A percentile compares a stretch with the other conserved stretches of the same genome.
These are phyloP conservation scores for Byssochlamys sp. DNA, from an alignment of 2,329 filamentous ascomycete genomes.

Conservation along the genomic window DNA sequence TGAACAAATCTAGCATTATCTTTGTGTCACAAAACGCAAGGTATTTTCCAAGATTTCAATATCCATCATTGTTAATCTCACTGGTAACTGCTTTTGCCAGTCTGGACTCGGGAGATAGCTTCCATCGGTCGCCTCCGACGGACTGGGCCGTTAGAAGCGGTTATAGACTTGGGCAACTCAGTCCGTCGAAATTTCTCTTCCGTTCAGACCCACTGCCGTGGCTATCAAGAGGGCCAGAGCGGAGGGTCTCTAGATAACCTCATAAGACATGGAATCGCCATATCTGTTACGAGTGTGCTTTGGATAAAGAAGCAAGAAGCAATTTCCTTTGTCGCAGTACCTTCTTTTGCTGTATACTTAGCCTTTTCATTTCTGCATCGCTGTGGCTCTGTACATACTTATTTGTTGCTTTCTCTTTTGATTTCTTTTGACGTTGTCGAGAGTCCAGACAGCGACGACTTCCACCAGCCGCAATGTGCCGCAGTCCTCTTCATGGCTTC, in stretches of 20 bases:
- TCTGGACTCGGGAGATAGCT: neutral
- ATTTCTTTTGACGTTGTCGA: neutral
- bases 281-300: neutral
- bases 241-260: neutral
- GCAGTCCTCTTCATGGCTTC: constrained; percentile 48
- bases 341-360: neutral
- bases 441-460: neutral
- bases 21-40: no score
- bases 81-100: neutral
- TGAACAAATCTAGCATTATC: no score
- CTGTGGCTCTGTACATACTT: neutral
- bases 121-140: neutral
- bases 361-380: neutral
- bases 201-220: neutral
- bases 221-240: neutral
- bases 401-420: neutral
- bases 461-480: constrained; percentile 41
- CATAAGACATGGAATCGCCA: neutral
- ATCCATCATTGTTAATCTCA: no score
- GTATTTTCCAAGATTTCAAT: no score
- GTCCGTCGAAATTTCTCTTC: neutral
- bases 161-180: neutral
- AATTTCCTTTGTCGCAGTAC: neutral
- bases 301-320: neutral
- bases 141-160: neutral